These are phyloP conservation scores for Cryptococcus floricola DNA, from an alignment of 1,284 basidiomycete genomes.

Conservation along the genomic window DNA sequence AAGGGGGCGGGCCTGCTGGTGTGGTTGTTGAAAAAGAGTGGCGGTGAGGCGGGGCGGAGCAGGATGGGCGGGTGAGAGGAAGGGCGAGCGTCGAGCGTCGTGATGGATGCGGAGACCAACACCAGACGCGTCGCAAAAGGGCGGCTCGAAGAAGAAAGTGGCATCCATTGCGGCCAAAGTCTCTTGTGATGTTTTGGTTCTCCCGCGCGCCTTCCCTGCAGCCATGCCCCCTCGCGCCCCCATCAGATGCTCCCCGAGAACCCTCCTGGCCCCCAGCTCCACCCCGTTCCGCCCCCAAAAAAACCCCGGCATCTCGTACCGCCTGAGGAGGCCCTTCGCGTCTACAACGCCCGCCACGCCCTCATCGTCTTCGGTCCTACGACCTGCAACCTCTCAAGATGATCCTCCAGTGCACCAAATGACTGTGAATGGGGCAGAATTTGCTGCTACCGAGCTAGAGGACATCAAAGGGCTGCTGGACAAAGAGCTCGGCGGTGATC, in stretches of 20 bases:
- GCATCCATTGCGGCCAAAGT: no score
- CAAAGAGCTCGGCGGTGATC: conserved; percentile 37
- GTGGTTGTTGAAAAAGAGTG: not conserved
- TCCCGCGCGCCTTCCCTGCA: no score
- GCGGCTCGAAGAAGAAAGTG: not conserved
- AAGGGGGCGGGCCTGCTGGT: not conserved
- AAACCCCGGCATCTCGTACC: no score
- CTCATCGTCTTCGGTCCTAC: no score
- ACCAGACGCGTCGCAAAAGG: not conserved
- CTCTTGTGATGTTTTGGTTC: no score
- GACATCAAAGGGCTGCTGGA: conserved; percentile 27
- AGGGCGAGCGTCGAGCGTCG: not conserved
- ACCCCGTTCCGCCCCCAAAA: no score
- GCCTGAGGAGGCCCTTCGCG: not conserved
- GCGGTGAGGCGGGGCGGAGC: not conserved
- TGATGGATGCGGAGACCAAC: not conserved
- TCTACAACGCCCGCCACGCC: not conserved
- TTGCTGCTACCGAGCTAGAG: conserved; percentile 1
- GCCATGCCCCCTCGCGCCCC: not conserved
- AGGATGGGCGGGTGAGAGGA: not conserved
- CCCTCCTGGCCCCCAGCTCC: not conserved
- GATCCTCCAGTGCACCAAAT: no score
- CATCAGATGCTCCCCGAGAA: not conserved
- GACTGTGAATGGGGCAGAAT: conserved; percentile 9
- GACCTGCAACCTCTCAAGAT: no score